Conservation (phyloP, 257 asterid species). For the Solanum tarapatanum region DNA sequence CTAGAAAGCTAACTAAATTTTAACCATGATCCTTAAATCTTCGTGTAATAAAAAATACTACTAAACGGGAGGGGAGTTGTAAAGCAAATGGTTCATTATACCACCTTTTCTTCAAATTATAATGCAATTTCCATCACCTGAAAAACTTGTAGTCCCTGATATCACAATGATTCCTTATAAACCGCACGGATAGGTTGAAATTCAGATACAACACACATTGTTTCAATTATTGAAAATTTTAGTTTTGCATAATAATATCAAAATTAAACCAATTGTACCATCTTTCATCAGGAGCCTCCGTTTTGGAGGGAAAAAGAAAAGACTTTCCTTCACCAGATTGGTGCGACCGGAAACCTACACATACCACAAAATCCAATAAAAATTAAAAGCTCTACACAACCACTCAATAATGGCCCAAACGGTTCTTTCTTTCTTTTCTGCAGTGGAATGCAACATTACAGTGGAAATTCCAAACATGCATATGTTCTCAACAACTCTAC, state of each 20-base stretch:
- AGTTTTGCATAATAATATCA: background rate
- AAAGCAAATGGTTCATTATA: background rate
- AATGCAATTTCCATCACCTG: background rate
- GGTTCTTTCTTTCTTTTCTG: background rate
- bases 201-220: background rate
- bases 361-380: background rate
- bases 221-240: background rate
- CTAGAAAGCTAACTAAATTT: background rate
- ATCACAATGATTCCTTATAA: background rate
- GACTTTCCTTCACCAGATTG: background rate
- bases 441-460: background rate
- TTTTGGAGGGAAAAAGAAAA: background rate
- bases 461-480: background rate
- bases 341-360: background rate
- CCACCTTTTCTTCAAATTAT: background rate
- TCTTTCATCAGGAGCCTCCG: background rate
- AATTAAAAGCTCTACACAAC: background rate
- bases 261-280: slow-evolving; percentile 8
- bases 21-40: background rate
- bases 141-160: background rate
- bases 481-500: background rate
- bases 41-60: background rate
- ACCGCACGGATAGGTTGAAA: background rate
- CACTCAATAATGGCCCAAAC: background rate
- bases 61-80: background rate